phyloP scores from a whole-genome alignment of 108 stramenopile genomes.

The Ochromonas danica region DNA sequence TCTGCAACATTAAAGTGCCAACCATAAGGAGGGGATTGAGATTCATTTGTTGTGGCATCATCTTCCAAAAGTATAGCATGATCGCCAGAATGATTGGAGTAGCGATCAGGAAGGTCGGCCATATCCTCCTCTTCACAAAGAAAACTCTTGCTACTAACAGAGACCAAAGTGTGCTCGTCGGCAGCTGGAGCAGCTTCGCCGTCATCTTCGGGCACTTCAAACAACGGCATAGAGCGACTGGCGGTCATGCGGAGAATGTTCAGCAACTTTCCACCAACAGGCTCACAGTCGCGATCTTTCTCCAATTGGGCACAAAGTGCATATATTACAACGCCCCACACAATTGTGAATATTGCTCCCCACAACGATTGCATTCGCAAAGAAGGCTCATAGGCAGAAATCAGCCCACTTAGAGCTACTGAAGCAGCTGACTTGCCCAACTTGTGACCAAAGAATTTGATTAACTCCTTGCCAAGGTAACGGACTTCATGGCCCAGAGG shows the following conservation, averaged over 20 bases:
- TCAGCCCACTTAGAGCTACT: neutral
- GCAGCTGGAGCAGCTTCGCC: no score
- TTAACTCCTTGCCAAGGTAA: slow-evolving; percentile 31
- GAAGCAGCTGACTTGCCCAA: slow-evolving; percentile 24
- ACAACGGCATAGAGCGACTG: neutral
- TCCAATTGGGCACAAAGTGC: neutral
- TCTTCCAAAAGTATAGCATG: no score
- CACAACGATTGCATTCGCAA: neutral
- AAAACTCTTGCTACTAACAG: no score
- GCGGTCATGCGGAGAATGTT: neutral
- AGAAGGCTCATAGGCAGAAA: neutral
- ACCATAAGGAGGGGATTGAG: no score
- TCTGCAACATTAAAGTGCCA: no score
- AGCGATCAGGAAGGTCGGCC: no score
- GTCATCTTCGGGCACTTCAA: no score
- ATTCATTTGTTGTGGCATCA: no score
- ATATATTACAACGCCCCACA: neutral
- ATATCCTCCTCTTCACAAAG: no score
- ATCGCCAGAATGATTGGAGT: no score
- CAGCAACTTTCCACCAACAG: neutral
- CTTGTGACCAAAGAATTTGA: slow-evolving; percentile 36
- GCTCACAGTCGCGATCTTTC: neutral
- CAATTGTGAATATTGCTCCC: neutral
- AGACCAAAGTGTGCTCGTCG: no score
- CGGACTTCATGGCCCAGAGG: slow-evolving; percentile 15